Evolutionary conservation across 495 filamentous ascomycete genomes (phyloP), one percentile per base, ranked within the genome.

Genomic region (Clavariopsis aquatica): DNA sequence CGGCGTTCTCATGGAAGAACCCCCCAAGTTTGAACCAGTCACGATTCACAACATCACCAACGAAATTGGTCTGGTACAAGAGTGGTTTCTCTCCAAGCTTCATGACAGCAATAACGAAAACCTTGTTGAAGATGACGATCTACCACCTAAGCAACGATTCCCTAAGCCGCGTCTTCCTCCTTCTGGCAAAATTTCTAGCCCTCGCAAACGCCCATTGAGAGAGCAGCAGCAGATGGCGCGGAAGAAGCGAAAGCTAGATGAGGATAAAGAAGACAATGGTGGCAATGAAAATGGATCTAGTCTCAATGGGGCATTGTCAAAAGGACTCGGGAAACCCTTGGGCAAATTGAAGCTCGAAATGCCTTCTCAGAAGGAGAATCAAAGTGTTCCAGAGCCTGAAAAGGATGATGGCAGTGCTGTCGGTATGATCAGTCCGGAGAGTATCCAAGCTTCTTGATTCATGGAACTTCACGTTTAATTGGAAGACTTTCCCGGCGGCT

Each of bases 111-210:
- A 84, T 72, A 89, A 93, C 71, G 83, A 92, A 71, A 86, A 90
- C 31, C 81, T 98, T 63, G 79, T 95, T 46, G 94, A 99, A 80
- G 94, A 99, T 75, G 92, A 98, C 69, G 93, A 98, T 66, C 78
- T 99, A 24, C 95, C 95, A 27, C 81, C 83, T 29, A 98, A 98
- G 74, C 93, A 97, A 76, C 82, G 93, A 46, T 86, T 88, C 60
- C 90, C 92, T n/a, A 90, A 91, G 69, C 92, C 94, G n/a, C 82
- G 94, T 65, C 84, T 99, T 20, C 92, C 92, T 59, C 91, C 93
- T 43, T 96, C 90, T 22, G 94, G 94, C 62, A 98, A 98, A 80
- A 99, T 99, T 57, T 84, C 88, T 8, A 89, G 86, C 52, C 93
- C 93, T 19, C 85, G 92, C 59, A 99, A 99, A 76, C 83, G 94